These are phyloP conservation scores for Wickerhamiella parazyma DNA, from an alignment of 805 yeast species.

Conservation along the genomic window DNA sequence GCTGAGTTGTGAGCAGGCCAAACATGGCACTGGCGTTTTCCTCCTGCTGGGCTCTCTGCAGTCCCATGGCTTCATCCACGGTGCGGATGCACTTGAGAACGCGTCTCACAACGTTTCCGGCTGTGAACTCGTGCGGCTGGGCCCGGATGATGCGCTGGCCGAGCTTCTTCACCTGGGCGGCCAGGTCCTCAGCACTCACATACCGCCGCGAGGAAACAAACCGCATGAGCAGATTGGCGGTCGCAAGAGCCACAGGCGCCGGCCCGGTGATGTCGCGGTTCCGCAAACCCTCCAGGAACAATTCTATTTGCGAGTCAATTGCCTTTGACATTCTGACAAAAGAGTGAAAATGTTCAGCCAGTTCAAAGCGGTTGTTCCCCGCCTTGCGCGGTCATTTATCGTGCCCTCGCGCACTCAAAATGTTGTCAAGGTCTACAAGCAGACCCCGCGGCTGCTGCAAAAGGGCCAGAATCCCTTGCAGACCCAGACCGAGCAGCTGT, in stretches of 20 bases:
- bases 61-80: conserved; percentile 42
- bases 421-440: conserved; percentile 25
- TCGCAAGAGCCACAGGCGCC: conserved; percentile 67
- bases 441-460: conserved; percentile 24
- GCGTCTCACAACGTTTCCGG: conserved; percentile 85
- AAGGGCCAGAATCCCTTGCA: conserved; percentile 27
- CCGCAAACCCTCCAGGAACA: conserved; percentile 37
- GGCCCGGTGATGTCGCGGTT: conserved; percentile 78
- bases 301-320: conserved; percentile 23
- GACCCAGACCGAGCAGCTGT: conserved; percentile 38
- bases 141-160: conserved; percentile 58
- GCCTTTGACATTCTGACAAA: conserved; percentile 14
- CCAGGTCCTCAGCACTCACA: conserved; percentile 62
- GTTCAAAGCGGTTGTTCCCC: neutral
- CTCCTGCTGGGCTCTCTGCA: conserved; percentile 8
- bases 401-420: conserved; percentile 32
- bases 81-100: conserved; percentile 79
- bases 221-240: conserved; percentile 75
- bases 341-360: neutral
- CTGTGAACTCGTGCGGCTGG: conserved; percentile 75
- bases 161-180: conserved; percentile 54
- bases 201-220: conserved; percentile 83
- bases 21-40: conserved; percentile 49
- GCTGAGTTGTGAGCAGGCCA: conserved; percentile 50
- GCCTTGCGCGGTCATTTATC: conserved; percentile 17